Evolutionary conservation across 2,329 filamentous ascomycete species (phyloP).

Genomic region (Penicillium janthinellum): DNA sequence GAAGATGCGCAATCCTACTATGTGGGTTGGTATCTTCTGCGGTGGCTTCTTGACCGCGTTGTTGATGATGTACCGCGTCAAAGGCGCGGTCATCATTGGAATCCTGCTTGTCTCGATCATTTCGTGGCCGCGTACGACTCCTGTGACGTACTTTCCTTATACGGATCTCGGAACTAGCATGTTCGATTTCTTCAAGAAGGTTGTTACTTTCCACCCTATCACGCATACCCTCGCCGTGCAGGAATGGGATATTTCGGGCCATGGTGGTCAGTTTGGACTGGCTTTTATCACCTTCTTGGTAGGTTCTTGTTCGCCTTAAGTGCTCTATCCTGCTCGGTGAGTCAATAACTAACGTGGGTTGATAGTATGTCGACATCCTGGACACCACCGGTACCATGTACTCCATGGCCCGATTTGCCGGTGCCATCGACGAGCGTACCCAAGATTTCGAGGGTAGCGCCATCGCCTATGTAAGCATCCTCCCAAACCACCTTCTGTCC

Average conservation of each 20-base stretch:
- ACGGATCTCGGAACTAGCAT: constrained; percentile 66
- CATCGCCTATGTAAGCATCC: constrained; percentile 64
- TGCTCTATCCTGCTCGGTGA: neutral
- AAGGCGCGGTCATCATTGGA: constrained; percentile 81
- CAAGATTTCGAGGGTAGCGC: constrained; percentile 87
- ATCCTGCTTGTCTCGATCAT: constrained; percentile 84
- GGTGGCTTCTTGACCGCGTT: constrained; percentile 78
- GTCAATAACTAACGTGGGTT: neutral
- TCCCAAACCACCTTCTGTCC: constrained; percentile 41
- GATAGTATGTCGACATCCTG: constrained; percentile 78
- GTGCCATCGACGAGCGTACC: constrained; percentile 76
- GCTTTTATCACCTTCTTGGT: constrained; percentile 80
- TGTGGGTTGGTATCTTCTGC: constrained; percentile 90
- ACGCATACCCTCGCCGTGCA: constrained; percentile 68
- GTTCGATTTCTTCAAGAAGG: constrained; percentile 86
- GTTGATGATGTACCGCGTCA: constrained; percentile 82
- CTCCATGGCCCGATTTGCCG: constrained; percentile 83
- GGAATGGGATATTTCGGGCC: constrained; percentile 69
- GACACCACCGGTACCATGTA: constrained; percentile 86
- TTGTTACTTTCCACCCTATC: constrained; percentile 82
- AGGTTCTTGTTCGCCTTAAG: constrained; percentile 8
- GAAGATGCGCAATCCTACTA: constrained; percentile 79
- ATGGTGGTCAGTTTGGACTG: constrained; percentile 75
- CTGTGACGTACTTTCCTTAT: constrained; percentile 80
- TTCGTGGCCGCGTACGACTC: constrained; percentile 78